Conservation (phyloP, 176 grass and related monocot species). For the Oryza meridionalis region DNA sequence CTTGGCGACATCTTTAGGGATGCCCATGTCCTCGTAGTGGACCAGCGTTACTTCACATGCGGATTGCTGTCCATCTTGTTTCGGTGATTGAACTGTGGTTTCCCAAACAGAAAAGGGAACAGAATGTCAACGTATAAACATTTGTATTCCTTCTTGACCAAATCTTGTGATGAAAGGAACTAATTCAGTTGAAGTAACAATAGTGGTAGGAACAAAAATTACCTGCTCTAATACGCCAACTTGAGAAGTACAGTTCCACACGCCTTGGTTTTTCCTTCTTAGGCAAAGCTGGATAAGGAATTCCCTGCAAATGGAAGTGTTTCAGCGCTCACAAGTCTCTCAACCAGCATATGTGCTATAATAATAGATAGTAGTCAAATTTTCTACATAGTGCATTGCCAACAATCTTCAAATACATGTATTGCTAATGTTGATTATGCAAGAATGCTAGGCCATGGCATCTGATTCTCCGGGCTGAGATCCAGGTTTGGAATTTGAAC, state of each 20-base stretch:
- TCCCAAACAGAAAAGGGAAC: conserved; percentile 6
- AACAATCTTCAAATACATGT: conserved; percentile 28
- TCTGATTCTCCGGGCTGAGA: conserved; percentile 12
- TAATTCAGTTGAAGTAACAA: conserved; percentile 10
- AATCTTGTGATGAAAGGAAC: background rate
- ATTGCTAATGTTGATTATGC: background rate
- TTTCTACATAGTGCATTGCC: background rate
- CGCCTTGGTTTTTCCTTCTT: conserved; percentile 95
- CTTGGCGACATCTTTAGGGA: conserved; percentile 94
- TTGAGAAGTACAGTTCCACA: conserved; percentile 95
- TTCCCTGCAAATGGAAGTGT: conserved; percentile 57
- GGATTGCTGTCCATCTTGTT: conserved; percentile 70
- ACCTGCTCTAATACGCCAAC: conserved; percentile 95
- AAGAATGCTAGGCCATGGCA: conserved; percentile 7
- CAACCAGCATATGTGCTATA: conserved; percentile 11
- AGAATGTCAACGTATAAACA: conserved; percentile 14
- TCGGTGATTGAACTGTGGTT: conserved; percentile 79
- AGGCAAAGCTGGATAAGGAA: conserved; percentile 78
- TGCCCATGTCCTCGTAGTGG: conserved; percentile 97
- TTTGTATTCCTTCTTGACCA: conserved; percentile 17
- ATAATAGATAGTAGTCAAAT: conserved; percentile 12
- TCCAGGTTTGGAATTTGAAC: background rate
- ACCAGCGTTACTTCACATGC: conserved; percentile 93
- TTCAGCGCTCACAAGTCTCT: conserved; percentile 1
- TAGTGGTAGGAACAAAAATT: conserved; percentile 27